Base-by-base conservation (phyloP, 108 stramenopile species). In the Tribonema minus region DNA sequence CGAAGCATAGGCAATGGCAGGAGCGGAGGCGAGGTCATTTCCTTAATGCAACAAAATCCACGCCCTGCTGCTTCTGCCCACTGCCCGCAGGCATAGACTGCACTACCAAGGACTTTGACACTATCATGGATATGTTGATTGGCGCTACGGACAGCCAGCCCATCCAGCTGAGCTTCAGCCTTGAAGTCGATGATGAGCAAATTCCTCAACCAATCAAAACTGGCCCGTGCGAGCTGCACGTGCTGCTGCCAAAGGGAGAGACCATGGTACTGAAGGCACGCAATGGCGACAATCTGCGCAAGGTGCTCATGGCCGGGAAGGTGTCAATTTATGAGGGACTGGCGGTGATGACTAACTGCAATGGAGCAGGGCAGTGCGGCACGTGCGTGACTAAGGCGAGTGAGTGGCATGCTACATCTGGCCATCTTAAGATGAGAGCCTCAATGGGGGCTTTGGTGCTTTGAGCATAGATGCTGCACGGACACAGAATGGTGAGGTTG, bases 281-380 rank as follows among this genome's bases (percentile, higher is more conserved):
- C 60, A 70, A 63, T 6, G 77, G 77, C 54, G 68, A 70, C 36
- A 79, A 79, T 58, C 68, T 79, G 0, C 33, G 77, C 27, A 70
- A 61, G 23, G 70, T 28, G 58, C 60, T 79, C 33, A 63, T 79
- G 12, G 59, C 77, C 9, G 61, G 58, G 37, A 79, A 79, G 68
- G 37, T 79, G 20, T 60, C 67, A n/a, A 64, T 79, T 38, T 79
- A 79, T 64, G 77, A 79, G 9, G 20, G 9, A 20, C 15, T 54
- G 46, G 46, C 15, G 15, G 20, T 20, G 67, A 79, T 79, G 68
- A 79, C 77, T 9, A 79, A 79, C 67, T 79, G 77, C 68, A 79
- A 79, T 23, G 77, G 77, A 27, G 77, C 64, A 3, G 77, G 77
- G 0, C 77, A 79, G 77, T 79, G 77, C 68, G 77, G 77, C 38